These are phyloP conservation scores for Houttuynia cordata DNA, from an alignment of 164 flowering plant species.

Conservation along the genomic window DNA sequence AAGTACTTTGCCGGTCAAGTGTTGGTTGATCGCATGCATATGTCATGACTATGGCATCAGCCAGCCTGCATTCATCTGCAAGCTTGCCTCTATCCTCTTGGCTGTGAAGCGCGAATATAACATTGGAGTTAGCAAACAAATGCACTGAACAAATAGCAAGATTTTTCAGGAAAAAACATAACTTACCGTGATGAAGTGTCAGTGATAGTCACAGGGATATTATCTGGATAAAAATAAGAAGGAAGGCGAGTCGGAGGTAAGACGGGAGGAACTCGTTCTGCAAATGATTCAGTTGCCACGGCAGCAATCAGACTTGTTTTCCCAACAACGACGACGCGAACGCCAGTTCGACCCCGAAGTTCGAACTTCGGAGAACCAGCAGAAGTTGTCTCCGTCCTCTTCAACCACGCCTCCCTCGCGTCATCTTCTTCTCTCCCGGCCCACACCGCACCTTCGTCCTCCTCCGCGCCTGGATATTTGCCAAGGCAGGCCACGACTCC, in stretches of 20 bases:
- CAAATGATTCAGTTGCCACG: conserved; percentile 56
- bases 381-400: conserved; percentile 23
- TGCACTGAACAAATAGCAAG: no score
- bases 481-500: no score
- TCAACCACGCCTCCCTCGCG: no score
- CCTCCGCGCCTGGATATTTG: no score
- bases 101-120: conserved; percentile 17
- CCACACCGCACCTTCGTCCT: no score
- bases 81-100: conserved; percentile 49
- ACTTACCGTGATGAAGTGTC: conserved; percentile 72
- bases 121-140: no score
- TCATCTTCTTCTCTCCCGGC: no score
- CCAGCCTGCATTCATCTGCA: conserved; percentile 60
- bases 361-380: conserved; percentile 10
- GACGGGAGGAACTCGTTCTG: conserved; percentile 44
- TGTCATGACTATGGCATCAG: conserved; percentile 90
- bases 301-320: conserved; percentile 70
- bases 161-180: not conserved
- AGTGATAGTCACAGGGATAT: conserved; percentile 62
- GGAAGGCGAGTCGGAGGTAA: conserved; percentile 76
- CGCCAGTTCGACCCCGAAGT: conserved; percentile 20
- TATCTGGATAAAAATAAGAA: conserved; percentile 61
- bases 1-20: conserved; percentile 58
- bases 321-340: conserved; percentile 75
- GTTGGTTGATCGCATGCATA: conserved; percentile 90